Base-by-base conservation (phyloP, 2,329 filamentous ascomycete species). In the Nothophaeocryptopus gaeumannii region DNA sequence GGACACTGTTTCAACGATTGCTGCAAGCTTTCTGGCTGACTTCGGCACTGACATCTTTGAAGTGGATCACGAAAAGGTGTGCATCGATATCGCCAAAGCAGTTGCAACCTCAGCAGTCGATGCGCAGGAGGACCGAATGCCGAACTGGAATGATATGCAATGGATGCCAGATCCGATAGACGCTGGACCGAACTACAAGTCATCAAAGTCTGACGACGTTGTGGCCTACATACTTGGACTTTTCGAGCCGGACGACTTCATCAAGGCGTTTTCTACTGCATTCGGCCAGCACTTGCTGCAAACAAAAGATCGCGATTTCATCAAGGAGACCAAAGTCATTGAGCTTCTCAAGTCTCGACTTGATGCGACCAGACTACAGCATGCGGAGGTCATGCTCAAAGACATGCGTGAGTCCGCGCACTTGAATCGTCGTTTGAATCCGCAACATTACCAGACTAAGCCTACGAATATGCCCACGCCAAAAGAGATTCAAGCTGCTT, bases 371-470 rank as follows among this genome's bases (percentile, higher is more conserved):
- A 84, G 89, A 12, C 74, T 99, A 39, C 93, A 97, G 67, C 88
- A 88, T 41, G 96, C 91, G 69, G 92, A 99, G 66, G 93, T 99
- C 62, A 99, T 99, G 93, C 81, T 99, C 50, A 88, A 86, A 56
- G 93, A 99, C 67, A 87, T 97, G 32, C 80, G 87, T 58, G 91
- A 96, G 51, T 88, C 96, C 64, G 72, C 76, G 7, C 74, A 79
- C 10, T 82, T 96, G 39, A 76, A 82, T 36, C 60, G 53, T 31
- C 58, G 62, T 3, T 53, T 68, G 63, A 69, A 56, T 53, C 59
- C 47, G 58, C 45, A 53, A 43, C 50, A 57, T 62, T 29, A 52
- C 58, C 9, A 55, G 38, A 14, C 41, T 13, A 35, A 44, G 26
- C 47, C 60, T 43, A 35, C 46, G 29, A 37, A 44, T 5, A 47